Evolutionary conservation across 371 early-diverging fungal species (phyloP), one percentile per base, ranked within the genome.

Genomic region (Circinella minor): DNA sequence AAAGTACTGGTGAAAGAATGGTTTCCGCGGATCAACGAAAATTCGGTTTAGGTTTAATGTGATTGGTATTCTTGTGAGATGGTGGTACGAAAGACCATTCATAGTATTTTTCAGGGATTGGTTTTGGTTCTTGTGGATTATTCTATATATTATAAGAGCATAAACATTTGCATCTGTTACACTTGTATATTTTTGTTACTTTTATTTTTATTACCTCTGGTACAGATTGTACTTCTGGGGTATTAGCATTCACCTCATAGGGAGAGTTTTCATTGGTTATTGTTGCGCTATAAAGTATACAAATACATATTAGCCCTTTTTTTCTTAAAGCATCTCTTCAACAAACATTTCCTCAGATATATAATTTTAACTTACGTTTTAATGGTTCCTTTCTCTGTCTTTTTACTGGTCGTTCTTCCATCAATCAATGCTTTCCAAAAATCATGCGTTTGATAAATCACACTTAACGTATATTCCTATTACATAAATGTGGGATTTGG

Each of bases 391-490:
- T 15, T 47, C 3, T 63, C 46, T 14, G 66, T 20, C 6, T 51
- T 51, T 51, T 43, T 43, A 43, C 3, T 11, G 11, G 43, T 43
- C 4, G 46, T 61, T 7, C 38, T 67, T 15, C 68, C 68, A 61
- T 68, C 37, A 37, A 68, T 62, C 62, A 68, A 17, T 51, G 17
- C 51, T 14, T 36, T 34, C 68, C 68, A 68, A 20, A 46, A 51
- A 2, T 51, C 68, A 54, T 68, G 61, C 10, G 62, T 51, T 9
- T 49, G 34, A 18, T 38, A 17, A n/a, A 68, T 38, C 13, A 61
- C 27, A 14, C 39, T 38, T 8, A 34, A 18, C 34, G 20, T 47
- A 20, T 63, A 39, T 6, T 63, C 48, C 63, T 63, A 63, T 39
- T 61, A 27, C 2, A 27, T 27, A 27, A 27, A 27, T 27, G 2